phyloP scores from a whole-genome alignment of 352 stramenopile genomes.

The Globisporangium iwayamae region DNA sequence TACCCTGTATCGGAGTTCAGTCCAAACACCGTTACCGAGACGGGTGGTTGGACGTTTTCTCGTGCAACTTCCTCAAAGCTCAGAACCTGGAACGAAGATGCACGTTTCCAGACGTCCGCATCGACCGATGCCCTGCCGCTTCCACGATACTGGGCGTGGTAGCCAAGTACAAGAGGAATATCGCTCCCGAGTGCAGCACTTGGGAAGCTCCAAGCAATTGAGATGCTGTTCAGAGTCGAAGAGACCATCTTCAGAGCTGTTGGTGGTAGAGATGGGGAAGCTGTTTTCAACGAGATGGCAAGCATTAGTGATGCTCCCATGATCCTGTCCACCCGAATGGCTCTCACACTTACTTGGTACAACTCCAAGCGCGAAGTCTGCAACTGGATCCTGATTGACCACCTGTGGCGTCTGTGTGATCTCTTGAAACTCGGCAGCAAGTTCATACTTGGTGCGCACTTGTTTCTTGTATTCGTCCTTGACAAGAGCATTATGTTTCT shows the following conservation, averaged over 20 bases:
- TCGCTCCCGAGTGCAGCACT: slow-evolving; percentile 17
- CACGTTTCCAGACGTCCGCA: slow-evolving; percentile 42
- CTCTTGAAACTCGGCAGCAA: slow-evolving; percentile 49
- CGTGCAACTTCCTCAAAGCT: slow-evolving; percentile 45
- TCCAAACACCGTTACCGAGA: slow-evolving; percentile 30
- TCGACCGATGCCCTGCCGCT: slow-evolving; percentile 34
- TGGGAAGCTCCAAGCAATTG: slow-evolving; percentile 32
- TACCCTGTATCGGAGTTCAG: slow-evolving; percentile 44
- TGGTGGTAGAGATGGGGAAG: slow-evolving; percentile 28
- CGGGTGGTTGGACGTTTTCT: slow-evolving; percentile 24
- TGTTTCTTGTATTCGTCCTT: slow-evolving; percentile 52
- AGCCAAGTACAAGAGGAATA: slow-evolving; percentile 50
- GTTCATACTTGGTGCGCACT: slow-evolving; percentile 55
- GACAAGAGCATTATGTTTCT: slow-evolving; percentile 35
- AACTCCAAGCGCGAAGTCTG: slow-evolving; percentile 42
- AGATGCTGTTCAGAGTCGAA: slow-evolving; percentile 48
- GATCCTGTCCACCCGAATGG: no score
- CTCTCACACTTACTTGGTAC: slow-evolving; percentile 25
- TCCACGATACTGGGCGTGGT: slow-evolving; percentile 52
- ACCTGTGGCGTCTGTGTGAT: slow-evolving; percentile 50
- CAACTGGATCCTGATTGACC: slow-evolving; percentile 18
- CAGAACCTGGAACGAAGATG: slow-evolving; percentile 47
- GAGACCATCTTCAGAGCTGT: slow-evolving; percentile 26
- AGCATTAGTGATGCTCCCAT: neutral
- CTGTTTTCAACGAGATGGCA: slow-evolving; percentile 14